Conservation (phyloP, 73 alveolate species). For the Tetrahymena elliotti region DNA sequence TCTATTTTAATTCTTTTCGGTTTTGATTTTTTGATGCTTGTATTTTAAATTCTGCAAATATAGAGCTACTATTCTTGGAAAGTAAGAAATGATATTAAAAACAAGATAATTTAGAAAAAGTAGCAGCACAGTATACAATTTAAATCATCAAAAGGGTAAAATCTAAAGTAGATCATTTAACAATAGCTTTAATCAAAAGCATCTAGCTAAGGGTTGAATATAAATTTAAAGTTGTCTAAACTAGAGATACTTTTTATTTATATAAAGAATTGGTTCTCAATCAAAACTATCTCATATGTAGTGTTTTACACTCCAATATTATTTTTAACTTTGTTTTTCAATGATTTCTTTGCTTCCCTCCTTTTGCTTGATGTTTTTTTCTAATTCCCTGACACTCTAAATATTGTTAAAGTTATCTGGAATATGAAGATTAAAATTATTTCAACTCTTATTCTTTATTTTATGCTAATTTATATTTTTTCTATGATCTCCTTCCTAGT, state of each 20-base stretch:
- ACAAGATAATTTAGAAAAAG: not conserved
- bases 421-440: not conserved
- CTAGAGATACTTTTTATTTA: not conserved
- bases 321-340: not conserved
- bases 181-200: not conserved
- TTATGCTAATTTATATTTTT: not conserved
- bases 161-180: not conserved
- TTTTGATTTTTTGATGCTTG: not conserved
- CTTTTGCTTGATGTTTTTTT: not conserved
- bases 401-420: not conserved
- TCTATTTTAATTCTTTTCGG: not conserved
- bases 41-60: not conserved
- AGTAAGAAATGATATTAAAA: not conserved
- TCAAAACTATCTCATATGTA: not conserved
- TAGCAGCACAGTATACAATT: not conserved
- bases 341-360: not conserved
- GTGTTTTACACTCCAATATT: not conserved
- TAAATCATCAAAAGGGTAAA: not conserved
- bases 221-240: not conserved
- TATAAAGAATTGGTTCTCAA: not conserved
- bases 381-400: not conserved
- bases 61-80: not conserved
- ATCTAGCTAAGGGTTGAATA: not conserved
- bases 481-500: not conserved
- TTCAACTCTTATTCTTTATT: not conserved